phyloP scores from a whole-genome alignment of 2,329 filamentous ascomycete genomes.

The Domatiomyces globalis region DNA sequence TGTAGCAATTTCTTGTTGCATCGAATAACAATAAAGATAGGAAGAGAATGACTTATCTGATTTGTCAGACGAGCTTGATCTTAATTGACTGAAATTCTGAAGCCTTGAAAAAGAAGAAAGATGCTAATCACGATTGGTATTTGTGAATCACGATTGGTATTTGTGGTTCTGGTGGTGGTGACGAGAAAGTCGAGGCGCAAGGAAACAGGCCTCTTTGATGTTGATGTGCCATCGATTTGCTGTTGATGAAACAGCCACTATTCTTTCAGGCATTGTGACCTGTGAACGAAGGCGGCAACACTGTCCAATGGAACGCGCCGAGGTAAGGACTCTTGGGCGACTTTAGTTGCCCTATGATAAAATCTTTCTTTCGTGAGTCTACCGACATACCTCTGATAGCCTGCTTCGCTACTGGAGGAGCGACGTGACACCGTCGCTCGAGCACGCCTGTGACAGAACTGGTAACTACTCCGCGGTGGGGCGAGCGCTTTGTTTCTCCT shows the following conservation, averaged over 20 bases:
- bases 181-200: not conserved
- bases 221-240: not conserved
- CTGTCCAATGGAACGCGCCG: not conserved
- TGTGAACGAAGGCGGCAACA: not conserved
- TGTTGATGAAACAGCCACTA: not conserved
- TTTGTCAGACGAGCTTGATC: not conserved
- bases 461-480: too few relatives aligned
- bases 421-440: too few relatives aligned
- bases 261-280: not conserved
- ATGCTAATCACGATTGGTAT: not conserved
- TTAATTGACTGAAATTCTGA: conserved; percentile 7
- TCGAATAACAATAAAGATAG: conserved; percentile 27
- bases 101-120: conserved; percentile 20
- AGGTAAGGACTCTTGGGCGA: not conserved
- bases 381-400: not conserved
- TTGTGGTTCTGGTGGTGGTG: not conserved
- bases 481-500: too few relatives aligned
- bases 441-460: too few relatives aligned
- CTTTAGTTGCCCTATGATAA: too few relatives aligned
- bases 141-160: not conserved
- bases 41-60: conserved; percentile 33
- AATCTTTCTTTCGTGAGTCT: not conserved
- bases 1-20: conserved; percentile 11
- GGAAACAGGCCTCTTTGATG: not conserved
- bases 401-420: too few relatives aligned